A percentile compares a stretch with the other conserved stretches of the same genome.
Conservation (phyloP, 805 yeast genomes). For the Ogataea kodamae region DNA sequence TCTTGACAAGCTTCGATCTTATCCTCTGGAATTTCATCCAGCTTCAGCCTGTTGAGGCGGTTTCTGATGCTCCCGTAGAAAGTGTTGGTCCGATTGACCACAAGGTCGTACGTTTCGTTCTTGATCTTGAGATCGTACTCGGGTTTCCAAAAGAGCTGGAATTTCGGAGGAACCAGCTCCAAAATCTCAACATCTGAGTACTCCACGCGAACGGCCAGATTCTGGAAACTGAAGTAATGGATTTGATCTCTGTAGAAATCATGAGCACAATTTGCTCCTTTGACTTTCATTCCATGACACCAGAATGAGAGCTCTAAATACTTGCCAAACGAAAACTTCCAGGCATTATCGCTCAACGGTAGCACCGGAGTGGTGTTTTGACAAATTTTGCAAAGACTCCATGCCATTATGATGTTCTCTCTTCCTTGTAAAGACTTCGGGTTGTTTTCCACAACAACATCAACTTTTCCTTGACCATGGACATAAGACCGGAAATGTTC, state of each 20-base stretch:
- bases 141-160: constrained; percentile 68
- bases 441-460: constrained; percentile 64
- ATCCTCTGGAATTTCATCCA: constrained; percentile 69
- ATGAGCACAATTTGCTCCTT: constrained; percentile 66
- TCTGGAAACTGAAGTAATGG: constrained; percentile 79
- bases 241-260: constrained; percentile 79
- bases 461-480: constrained; percentile 82
- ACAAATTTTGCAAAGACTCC: constrained; percentile 89
- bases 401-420: constrained; percentile 71
- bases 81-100: constrained; percentile 47
- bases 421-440: constrained; percentile 55
- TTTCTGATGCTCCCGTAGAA: constrained; percentile 74
- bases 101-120: constrained; percentile 53
- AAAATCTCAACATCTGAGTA: constrained; percentile 71
- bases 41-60: constrained; percentile 72
- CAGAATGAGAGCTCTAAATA: constrained; percentile 84
- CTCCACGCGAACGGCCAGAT: constrained; percentile 74
- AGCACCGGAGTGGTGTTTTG: constrained; percentile 68
- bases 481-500: constrained; percentile 86
- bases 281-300: constrained; percentile 57
- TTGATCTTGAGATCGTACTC: constrained; percentile 66
- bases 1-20: constrained; percentile 65
- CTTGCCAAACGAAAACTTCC: constrained; percentile 91
- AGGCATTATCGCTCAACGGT: constrained; percentile 81
- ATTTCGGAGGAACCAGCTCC: constrained; percentile 74